Evolutionary conservation across 495 filamentous ascomycete species (phyloP), one percentile per base, ranked within the genome.

Genomic region (Penicillium roqueforti): DNA sequence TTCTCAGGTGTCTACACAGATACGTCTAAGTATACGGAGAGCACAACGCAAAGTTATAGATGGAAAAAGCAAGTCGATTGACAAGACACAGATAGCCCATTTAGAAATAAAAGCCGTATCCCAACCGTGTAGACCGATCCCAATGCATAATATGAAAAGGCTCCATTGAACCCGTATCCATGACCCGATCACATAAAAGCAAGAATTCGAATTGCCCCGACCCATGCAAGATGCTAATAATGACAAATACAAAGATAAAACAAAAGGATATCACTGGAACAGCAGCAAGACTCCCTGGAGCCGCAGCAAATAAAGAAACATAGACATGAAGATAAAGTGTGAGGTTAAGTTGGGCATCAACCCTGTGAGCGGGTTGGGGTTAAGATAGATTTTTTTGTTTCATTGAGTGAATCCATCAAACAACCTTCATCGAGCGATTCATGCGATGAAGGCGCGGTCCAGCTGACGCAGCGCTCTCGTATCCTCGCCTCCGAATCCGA

Each of bases 381-480:
- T 18, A 4, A 22, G 0, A 6, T n/a, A 3, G 8, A 6, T 6
- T 20, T 19, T 16, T 6, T 25, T 36, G 43, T n/a, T 31, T 42
- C 18, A 25, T 8, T 2, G 9, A 29, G 9, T 29, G 9, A 9
- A 29, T 29, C 8, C 28, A 29, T 29, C 28, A 29, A 9, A 29
- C 10, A 11, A 29, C 28, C 28, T 29, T 45, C n/a, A 40, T 20
- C 13, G 5, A 19, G 26, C 11, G 23, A 9, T 14, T 61, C 55
- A 72, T 23, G 65, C 66, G 11, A 63, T 74, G 47, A 77, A 77
- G 2, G 75, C 73, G 13, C 73, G 70, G 64, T 91, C 83, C 44
- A 91, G 69, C 46, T 85, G 81, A 50, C 81, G 77, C 38, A 90
- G 70, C 1, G 84, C 84, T 46, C 84, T 70, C 59, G 79, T 78